Evolutionary conservation across 2,329 filamentous ascomycete genomes (phyloP), one percentile per base, ranked within the genome.

Genomic region (Pseudopithomyces maydicus): DNA sequence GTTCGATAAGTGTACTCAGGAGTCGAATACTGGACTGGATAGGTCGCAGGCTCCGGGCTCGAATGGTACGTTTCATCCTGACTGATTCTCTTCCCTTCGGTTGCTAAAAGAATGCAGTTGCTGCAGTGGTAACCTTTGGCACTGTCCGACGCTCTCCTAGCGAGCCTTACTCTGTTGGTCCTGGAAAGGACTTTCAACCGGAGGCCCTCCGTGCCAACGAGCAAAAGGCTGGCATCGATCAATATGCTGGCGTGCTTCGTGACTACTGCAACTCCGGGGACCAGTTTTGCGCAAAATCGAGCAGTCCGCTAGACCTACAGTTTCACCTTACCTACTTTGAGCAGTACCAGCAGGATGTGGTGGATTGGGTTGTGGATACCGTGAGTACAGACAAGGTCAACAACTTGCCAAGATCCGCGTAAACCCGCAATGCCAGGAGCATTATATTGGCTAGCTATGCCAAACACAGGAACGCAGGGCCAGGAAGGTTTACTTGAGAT

Each of bases 261-360:
- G 84, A 83, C 3, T 88, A 87, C 77, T 88, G 85, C 66, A 85
- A 88, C 61, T 73, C 79, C 6, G 65, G 81, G 1, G 85, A 88
- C 57, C 84, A 84, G 0, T 87, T 85, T 72, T 88, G 86, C 78
- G 88, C 84, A 68, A 84, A 82, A n/a, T 46, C 32, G 12, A 61
- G 56, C 19, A 32, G 49, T 39, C 85, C 85, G 42, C 83, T 78
- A 62, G 77, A 86, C 59, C 75, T 80, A 19, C 79, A 80, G 58
- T 79, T 81, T 7, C 85, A 87, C 67, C 81, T 86, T 64, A 80
- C 82, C 39, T 88, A 88, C 55, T 84, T 81, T 45, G 43, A 58
- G 14, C 17, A 42, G 22, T 62, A 57, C n/a, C 49, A 54, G 10
- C 39, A 54, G 2, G 57, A 60, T n/a, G 57, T 55, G 8, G 52